Evolutionary conservation across 2,329 filamentous ascomycete genomes (phyloP), one percentile per base, ranked within the genome.

Genomic region (Dothidotthia symphoricarpi): DNA sequence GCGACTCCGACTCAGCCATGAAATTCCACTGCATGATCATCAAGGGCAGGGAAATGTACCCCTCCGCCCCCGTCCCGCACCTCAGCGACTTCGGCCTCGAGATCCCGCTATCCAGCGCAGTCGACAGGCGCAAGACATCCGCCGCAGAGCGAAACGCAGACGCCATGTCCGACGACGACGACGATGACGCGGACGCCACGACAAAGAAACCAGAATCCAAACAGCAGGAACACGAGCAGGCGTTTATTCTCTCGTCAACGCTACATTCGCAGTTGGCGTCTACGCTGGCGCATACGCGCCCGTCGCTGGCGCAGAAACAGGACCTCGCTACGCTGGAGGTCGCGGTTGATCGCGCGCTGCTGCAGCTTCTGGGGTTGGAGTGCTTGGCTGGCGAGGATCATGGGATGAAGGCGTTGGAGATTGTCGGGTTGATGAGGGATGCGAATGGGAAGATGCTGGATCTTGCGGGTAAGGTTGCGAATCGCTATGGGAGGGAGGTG

Each of bases 11-110:
- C 1, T 88, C 88, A 5, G 82, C 90, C 59, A 78, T 85, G 57
- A 91, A 86, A 59, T 98, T 98, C 68, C 91, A 97, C 75, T 98
- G 94, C 71, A 96, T 98, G 69, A 97, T 98, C 56, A 82, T 98
- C 61, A 98, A 98, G 70, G 93, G 93, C 47, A 86, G 86, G 24
- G 93, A 98, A 62, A 80, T 85, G 60, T 88, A 96, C 60, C 59
- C 59, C 2, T 90, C 91, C 0, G 38, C 96, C 93, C 71, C 97
- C 91, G 70, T 93, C 88, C 9, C 83, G 86, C 8, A 90, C 88
- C 2, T 98, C 24, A 90, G 85, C 28, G 93, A 98, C 64, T 98
- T 98, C 61, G 87, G 89, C 32, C 95, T 98, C 64, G 81, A 84
- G 28, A 79, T 98, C 13, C 93, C 94, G 0, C 72, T 96, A 24